phyloP scores from a whole-genome alignment of 139 green algal genomes.

The Chlorella sp. region DNA sequence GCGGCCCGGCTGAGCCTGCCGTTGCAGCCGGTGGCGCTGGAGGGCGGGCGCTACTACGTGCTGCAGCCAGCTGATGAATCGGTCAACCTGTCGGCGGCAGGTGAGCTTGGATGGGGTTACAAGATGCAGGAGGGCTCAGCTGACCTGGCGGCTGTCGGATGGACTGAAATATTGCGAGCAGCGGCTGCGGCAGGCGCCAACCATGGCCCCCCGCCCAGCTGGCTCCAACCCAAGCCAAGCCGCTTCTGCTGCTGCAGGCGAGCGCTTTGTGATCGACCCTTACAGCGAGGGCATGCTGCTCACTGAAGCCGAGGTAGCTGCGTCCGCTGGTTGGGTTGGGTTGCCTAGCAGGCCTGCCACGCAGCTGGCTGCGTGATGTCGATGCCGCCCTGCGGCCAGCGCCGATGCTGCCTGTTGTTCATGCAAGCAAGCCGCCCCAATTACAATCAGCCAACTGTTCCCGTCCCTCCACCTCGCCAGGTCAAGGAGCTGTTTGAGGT shows the following conservation, averaged over 20 bases:
- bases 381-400: too few relatives aligned
- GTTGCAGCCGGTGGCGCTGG: conserved; percentile 18
- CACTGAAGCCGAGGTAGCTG: background rate
- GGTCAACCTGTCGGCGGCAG: background rate
- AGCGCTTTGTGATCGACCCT: conserved; percentile 11
- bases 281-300: conserved; percentile 8
- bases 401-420: too few relatives aligned
- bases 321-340: background rate
- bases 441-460: background rate
- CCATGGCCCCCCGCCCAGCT: too few relatives aligned
- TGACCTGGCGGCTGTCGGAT: too few relatives aligned
- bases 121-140: too few relatives aligned
- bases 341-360: too few relatives aligned
- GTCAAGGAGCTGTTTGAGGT: conserved; percentile 23
- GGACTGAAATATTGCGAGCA: too few relatives aligned
- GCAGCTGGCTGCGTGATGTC: too few relatives aligned
- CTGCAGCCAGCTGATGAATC: conserved; percentile 4
- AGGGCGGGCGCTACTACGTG: conserved; percentile 32
- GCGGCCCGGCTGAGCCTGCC: background rate
- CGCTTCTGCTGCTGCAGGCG: background rate
- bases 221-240: too few relatives aligned
- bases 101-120: too few relatives aligned
- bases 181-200: too few relatives aligned
- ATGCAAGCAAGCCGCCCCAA: background rate
- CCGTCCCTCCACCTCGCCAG: background rate